phyloP scores from a whole-genome alignment of 163 green algal species.

The Scenedesmus sp. region DNA sequence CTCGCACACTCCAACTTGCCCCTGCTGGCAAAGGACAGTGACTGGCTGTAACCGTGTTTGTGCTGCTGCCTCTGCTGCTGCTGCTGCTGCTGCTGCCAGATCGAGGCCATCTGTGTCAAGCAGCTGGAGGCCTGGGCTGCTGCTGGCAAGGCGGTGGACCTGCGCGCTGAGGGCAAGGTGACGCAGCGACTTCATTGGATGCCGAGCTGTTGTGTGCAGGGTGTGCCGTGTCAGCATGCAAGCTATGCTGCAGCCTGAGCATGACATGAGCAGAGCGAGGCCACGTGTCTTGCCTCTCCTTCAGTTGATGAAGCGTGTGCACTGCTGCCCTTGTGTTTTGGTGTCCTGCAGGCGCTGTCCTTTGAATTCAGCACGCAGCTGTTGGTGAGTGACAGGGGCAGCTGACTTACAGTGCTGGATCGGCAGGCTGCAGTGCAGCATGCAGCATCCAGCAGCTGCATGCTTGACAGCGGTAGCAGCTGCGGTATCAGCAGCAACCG shows the following conservation, averaged over 20 bases:
- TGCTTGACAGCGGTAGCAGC: background rate
- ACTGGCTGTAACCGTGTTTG: background rate
- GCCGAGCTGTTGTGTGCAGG: too few relatives aligned
- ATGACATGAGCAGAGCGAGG: too few relatives aligned
- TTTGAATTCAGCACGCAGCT: constrained; percentile 47
- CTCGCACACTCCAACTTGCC: too few relatives aligned
- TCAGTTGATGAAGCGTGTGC: background rate
- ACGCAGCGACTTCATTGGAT: too few relatives aligned
- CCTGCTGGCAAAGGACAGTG: too few relatives aligned
- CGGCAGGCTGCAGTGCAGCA: background rate
- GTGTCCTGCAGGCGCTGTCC: background rate
- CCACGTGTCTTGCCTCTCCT: too few relatives aligned
- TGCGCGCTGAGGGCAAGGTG: constrained; percentile 4
- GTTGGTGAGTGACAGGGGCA: constrained; percentile 1
- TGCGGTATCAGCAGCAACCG: background rate
- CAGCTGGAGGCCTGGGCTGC: constrained; percentile 14
- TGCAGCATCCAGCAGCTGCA: too few relatives aligned
- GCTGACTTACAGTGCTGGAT: background rate
- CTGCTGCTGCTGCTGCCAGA: background rate
- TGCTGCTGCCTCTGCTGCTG: background rate
- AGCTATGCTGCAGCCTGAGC: too few relatives aligned
- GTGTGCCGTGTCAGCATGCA: too few relatives aligned
- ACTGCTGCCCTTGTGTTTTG: background rate
- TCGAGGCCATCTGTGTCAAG: background rate
- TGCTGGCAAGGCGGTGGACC: background rate